Percentiles rank a stretch among this genome's conserved stretches.
Conservation (phyloP, 1,284 basidiomycete genomes). For the Pholiota adiposa region DNA sequence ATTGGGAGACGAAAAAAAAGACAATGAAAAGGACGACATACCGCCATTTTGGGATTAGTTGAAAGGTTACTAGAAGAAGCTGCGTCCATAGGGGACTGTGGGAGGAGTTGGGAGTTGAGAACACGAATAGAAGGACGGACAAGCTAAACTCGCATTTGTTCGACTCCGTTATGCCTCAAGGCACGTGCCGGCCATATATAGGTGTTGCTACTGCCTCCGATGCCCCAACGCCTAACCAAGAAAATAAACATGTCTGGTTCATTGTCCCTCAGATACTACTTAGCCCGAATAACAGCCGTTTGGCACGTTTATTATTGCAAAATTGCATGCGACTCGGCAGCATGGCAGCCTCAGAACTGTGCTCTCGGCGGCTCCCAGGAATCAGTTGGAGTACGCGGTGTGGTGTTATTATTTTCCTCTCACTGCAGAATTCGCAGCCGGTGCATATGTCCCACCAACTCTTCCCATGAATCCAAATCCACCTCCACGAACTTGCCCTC, state of each 20-base stretch:
- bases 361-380: background rate
- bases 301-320: background rate
- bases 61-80: background rate
- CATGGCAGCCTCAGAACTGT: background rate
- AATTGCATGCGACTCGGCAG: background rate
- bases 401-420: slow-evolving; percentile 5
- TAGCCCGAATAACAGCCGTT: background rate
- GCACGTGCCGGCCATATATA: slow-evolving; percentile 9
- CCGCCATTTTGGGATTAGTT: slow-evolving; percentile 22
- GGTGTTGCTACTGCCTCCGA: background rate
- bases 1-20: slow-evolving; percentile 6
- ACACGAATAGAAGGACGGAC: background rate
- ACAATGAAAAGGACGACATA: slow-evolving; percentile 13
- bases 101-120: background rate
- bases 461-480: slow-evolving; percentile 41
- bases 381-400: background rate
- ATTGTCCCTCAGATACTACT: background rate
- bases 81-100: background rate
- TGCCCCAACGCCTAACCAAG: background rate
- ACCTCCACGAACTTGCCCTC: slow-evolving; percentile 33
- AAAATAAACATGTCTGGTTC: slow-evolving; percentile 5
- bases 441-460: slow-evolving; percentile 33
- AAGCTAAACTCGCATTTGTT: background rate
- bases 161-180: background rate
- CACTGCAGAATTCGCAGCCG: slow-evolving; percentile 29